These are phyloP conservation scores for Phialocephala sp. DNA, from an alignment of 2,329 filamentous ascomycete species.

Conservation along the genomic window DNA sequence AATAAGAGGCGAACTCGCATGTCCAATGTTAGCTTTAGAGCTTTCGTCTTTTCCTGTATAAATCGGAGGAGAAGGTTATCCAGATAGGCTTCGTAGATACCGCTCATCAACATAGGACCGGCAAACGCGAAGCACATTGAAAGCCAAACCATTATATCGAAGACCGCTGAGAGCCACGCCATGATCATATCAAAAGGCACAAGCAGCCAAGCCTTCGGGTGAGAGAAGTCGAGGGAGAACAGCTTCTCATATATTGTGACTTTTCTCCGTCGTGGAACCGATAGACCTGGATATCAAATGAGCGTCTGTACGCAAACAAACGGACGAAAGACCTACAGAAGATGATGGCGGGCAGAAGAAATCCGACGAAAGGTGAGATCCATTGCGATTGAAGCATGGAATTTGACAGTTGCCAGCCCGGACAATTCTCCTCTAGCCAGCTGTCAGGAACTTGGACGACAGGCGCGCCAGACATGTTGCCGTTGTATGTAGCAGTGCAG, in stretches of 20 bases:
- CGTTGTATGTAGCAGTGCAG: constrained; percentile 27
- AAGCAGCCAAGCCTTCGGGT: constrained; percentile 17
- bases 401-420: constrained; percentile 30
- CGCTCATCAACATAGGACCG: constrained; percentile 29
- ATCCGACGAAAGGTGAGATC: constrained; percentile 26
- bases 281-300: constrained; percentile 31
- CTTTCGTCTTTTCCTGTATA: constrained; percentile 23
- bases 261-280: constrained; percentile 44
- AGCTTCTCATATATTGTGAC: constrained; percentile 40
- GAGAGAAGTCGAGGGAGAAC: constrained; percentile 37
- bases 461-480: constrained; percentile 21
- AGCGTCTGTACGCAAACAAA: background rate
- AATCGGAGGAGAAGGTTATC: constrained; percentile 29
- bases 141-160: constrained; percentile 31
- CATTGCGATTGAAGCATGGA: background rate
- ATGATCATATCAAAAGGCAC: constrained; percentile 26
- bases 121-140: constrained; percentile 30
- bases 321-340: constrained; percentile 20
- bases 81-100: constrained; percentile 29
- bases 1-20: constrained; percentile 31
- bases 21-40: constrained; percentile 26
- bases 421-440: constrained; percentile 27
- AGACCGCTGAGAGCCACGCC: constrained; percentile 17
- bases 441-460: constrained; percentile 23
- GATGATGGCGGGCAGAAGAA: constrained; percentile 26